Evolutionary conservation across 116 monocot species (phyloP).

Genomic region (Dioscorea cayenensis): DNA sequence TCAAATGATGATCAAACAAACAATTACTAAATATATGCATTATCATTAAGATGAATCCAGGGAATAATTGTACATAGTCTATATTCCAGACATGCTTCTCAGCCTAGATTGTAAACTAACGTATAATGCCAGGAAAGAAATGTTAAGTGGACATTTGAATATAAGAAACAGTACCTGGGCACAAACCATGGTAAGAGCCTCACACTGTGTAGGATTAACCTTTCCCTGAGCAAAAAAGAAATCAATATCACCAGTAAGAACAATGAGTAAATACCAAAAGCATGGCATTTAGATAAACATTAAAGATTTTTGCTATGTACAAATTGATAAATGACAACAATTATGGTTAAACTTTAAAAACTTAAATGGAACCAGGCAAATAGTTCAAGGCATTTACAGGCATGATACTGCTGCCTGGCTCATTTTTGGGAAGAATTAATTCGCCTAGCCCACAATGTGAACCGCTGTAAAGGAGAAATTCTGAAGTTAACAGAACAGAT

Average conservation of each 20-base stretch:
- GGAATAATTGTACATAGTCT: too few relatives aligned
- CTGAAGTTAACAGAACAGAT: background rate
- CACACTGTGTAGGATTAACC: slow-evolving; percentile 98
- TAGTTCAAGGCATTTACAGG: slow-evolving; percentile 47
- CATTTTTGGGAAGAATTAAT: slow-evolving; percentile 96
- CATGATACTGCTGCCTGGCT: slow-evolving; percentile 99
- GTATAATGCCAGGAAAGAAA: too few relatives aligned
- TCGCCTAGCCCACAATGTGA: slow-evolving; percentile 98
- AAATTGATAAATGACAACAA: background rate
- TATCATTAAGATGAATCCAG: too few relatives aligned
- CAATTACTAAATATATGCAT: too few relatives aligned
- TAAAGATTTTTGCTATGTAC: background rate
- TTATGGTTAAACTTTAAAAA: background rate
- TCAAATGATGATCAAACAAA: too few relatives aligned
- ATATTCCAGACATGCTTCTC: too few relatives aligned
- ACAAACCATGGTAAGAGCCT: slow-evolving; percentile 99
- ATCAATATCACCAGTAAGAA: background rate
- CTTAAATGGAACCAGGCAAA: background rate
- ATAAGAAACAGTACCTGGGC: slow-evolving; percentile 64
- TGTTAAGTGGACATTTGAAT: background rate
- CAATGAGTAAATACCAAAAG: background rate
- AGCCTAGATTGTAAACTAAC: too few relatives aligned
- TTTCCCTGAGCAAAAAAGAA: slow-evolving; percentile 53
- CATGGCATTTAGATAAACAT: background rate
- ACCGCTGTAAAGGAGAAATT: slow-evolving; percentile 44